Evolutionary conservation across 2,329 filamentous ascomycete species (phyloP).

Genomic region (Colletotrichum liriopes): DNA sequence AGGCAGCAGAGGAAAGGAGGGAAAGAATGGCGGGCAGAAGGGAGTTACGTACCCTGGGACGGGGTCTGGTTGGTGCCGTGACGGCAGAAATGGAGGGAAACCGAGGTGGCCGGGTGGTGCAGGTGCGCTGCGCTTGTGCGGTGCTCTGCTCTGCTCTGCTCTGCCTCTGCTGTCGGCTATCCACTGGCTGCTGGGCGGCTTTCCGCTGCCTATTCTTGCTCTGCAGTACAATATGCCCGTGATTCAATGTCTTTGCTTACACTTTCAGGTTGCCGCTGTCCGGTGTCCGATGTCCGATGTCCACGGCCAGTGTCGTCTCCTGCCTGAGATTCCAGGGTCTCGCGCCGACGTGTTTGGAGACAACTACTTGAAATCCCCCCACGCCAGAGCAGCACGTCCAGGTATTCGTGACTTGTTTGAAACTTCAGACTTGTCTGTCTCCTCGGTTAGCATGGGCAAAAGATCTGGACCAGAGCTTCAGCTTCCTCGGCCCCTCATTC

Average conservation of each 20-base stretch:
- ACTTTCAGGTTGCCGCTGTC: background rate
- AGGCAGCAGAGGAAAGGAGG: background rate
- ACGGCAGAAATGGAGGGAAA: background rate
- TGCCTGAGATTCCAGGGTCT: constrained; percentile 6
- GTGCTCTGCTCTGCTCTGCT: background rate
- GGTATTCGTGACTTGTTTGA: constrained; percentile 33
- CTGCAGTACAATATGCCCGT: background rate
- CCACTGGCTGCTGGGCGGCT: background rate
- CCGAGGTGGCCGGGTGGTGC: background rate
- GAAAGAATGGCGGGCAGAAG: background rate
- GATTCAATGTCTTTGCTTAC: background rate
- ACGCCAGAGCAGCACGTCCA: constrained; percentile 6
- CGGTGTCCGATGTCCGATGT: constrained; percentile 5
- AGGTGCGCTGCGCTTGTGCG: background rate
- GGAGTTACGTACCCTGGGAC: background rate
- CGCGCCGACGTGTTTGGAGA: background rate
- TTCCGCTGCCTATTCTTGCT: too few relatives aligned
- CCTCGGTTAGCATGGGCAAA: constrained; percentile 25
- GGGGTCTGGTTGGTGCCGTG: background rate
- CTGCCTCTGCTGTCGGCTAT: background rate
- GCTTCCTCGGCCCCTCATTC: constrained; percentile 31
- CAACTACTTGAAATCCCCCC: constrained; percentile 12
- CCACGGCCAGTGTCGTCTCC: background rate
- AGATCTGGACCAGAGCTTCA: constrained; percentile 25
- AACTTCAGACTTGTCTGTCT: constrained; percentile 16